Base-by-base conservation (phyloP, 2,329 filamentous ascomycete genomes). In the Aspergillus jensenii region DNA sequence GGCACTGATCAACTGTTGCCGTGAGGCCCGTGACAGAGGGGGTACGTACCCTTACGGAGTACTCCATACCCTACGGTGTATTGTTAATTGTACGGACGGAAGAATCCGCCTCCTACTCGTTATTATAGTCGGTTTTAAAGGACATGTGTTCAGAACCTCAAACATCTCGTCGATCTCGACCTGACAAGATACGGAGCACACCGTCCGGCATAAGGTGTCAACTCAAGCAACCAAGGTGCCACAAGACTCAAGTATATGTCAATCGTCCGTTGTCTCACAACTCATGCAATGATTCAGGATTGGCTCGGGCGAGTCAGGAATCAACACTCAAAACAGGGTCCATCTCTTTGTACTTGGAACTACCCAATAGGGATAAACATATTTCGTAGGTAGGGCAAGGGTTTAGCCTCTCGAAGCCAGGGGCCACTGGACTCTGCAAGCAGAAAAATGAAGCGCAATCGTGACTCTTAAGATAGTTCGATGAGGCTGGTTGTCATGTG, bases 241-340 rank as follows among this genome's bases (percentile, higher is more conserved):
- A 51, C 44, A 55, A 31, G 33, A 8, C 47, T 21, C 31, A 25
- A 43, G 25, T 19, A 35, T 23, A 37, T 33, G 41, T 43, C 41
- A 52, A 35, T 25, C 21, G 35, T 35, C 41, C 37, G n/a, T 48
- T 27, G 49, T 52, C 31, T 52, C 48, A 52, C 55, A 43, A 46
- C 40, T 17, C 27, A 52, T 48, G 41, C 37, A 37, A 46, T 53
- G 33, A 46, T 35, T 47, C 39, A 19, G 37, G 15, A 46, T 35
- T 25, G 33, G 31, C 7, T 37, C 33, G 6, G 19, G 19, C 8
- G 35, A 4, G 21, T n/a, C 12, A 17, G n/a, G 21, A 14, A 40
- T n/a, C 27, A 11, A 31, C 3, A 9, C 9, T 49, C 9, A 40
- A 25, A 37, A 9, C 35, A 40, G 9, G 14, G 11, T n/a, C 21